Evolutionary conservation across 2,329 filamentous ascomycete genomes (phyloP), one percentile per base, ranked within the genome.

Genomic region (Ceratocystis cubensis): DNA sequence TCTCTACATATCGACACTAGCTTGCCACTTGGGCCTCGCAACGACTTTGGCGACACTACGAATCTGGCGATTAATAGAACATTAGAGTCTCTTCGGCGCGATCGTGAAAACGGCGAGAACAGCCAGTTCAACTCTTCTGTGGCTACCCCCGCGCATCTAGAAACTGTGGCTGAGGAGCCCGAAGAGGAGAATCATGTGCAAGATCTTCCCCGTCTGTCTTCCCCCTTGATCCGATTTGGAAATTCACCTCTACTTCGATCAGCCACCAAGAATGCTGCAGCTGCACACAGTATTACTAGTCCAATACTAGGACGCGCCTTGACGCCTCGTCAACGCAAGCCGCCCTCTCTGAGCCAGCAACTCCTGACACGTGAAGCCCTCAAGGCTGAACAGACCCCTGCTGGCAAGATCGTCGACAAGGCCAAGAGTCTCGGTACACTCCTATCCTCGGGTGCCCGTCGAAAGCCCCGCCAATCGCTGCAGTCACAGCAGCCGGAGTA

Each of bases 1-100:
- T 82, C 81, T 1, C 74, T 84, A 20, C 80, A 79, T 0, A 75
- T 83, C 65, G 78, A 79, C 45, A 76, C 74, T 1, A 76, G 76
- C 45, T 73, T 77, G 66, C 75, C 73, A 20, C 70, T 73, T 2
- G 73, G 74, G 1, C 70, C 72, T 1, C 72, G 76, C 2, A 75
- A 77, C 7, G 80, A 82, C 37, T 76, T 83, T 69, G 83, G 82
- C 3, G 81, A 84, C 20, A 79, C 79, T 41, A 84, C 82, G 0
- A 83, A 78, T 65, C 72, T 80, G 50, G 83, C 85, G 61, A 82
- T 84, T 65, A 83, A 81, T 70, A 78, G 78, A 45, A 81, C 81
- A 0, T 72, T 85, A 6, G 80, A 82, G 69, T 79, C 79, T 2
- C 66, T 69, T 17, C 48, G 41, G 17, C 62, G 46, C 50, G 69